Percentiles rank a stretch among this genome's conserved stretches.
These are phyloP conservation scores for Thelephora aurantiotincta DNA, from an alignment of 768 basidiomycete genomes.

Conservation along the genomic window DNA sequence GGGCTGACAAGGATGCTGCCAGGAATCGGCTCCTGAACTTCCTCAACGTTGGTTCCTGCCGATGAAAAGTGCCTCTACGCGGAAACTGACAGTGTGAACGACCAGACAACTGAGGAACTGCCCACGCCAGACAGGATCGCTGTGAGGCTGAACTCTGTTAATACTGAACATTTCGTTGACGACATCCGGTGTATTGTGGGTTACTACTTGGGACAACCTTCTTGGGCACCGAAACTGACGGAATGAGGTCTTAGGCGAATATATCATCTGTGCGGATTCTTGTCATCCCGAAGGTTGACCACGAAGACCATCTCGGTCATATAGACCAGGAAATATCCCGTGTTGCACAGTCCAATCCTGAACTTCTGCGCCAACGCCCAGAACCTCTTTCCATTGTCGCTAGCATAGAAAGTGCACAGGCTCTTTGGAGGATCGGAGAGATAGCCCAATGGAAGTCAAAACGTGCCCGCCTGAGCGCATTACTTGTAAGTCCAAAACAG, in stretches of 20 bases:
- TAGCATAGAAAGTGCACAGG: constrained; percentile 75
- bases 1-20: constrained; percentile 43
- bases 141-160: constrained; percentile 56
- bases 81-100: neutral
- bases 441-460: constrained; percentile 61
- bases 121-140: constrained; percentile 41
- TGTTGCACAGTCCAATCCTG: constrained; percentile 11
- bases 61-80: neutral
- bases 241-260: neutral
- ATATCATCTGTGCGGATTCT: constrained; percentile 41
- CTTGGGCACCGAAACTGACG: no score
- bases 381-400: constrained; percentile 48
- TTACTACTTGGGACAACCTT: neutral
- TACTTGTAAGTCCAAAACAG: constrained; percentile 34
- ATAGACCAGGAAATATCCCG: constrained; percentile 35
- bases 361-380: constrained; percentile 8
- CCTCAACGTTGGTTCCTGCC: constrained; percentile 28
- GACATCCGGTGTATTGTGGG: constrained; percentile 50
- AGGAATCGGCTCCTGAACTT: constrained; percentile 41
- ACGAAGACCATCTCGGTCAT: constrained; percentile 44
- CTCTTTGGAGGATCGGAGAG: constrained; percentile 46
- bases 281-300: constrained; percentile 79
- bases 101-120: constrained; percentile 15
- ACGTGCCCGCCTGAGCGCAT: constrained; percentile 39
- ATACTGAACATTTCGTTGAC: constrained; percentile 48